Percentiles rank a stretch among this genome's conserved stretches.
phyloP scores from a whole-genome alignment of 1,284 basidiomycete species.

The Calocybe gambosa region DNA sequence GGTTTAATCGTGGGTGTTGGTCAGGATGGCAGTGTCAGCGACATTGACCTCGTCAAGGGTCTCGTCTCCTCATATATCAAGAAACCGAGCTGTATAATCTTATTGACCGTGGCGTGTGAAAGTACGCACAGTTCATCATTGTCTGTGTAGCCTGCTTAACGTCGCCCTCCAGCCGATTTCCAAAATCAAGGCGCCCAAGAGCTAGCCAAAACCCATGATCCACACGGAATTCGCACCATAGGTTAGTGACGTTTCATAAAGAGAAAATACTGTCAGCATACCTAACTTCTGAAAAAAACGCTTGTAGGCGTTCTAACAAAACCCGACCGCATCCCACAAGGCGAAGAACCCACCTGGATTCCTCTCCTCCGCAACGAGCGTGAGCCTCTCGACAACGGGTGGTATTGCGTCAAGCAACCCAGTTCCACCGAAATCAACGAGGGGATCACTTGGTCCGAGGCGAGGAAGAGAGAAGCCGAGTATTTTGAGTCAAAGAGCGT shows the following conservation, averaged over 20 bases:
- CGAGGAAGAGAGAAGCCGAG: constrained; percentile 53
- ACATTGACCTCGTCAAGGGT: constrained; percentile 56
- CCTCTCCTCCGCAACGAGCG: constrained; percentile 50
- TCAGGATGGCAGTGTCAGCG: constrained; percentile 39
- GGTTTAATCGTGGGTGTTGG: constrained; percentile 63
- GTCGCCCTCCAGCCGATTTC: constrained; percentile 51
- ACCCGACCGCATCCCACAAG: constrained; percentile 62
- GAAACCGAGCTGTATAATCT: constrained; percentile 59
- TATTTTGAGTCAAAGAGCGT: constrained; percentile 58
- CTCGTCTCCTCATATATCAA: constrained; percentile 57
- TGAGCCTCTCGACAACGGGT: constrained; percentile 53
- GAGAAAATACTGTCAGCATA: too few relatives aligned
- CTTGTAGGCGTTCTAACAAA: constrained; percentile 75
- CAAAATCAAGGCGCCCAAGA: constrained; percentile 66
- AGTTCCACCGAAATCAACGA: constrained; percentile 45
- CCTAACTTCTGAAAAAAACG: too few relatives aligned
- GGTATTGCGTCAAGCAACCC: constrained; percentile 73
- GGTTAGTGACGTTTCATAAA: too few relatives aligned
- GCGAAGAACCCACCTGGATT: constrained; percentile 59
- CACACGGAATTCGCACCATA: constrained; percentile 58
- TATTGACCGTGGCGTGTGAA: constrained; percentile 68
- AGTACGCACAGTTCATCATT: constrained; percentile 34
- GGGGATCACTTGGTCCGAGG: constrained; percentile 55
- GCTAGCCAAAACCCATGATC: constrained; percentile 52
- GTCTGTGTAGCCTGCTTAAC: background rate